Base-by-base conservation (phyloP, 495 filamentous ascomycete genomes). In the Penicillium subrubescens region DNA sequence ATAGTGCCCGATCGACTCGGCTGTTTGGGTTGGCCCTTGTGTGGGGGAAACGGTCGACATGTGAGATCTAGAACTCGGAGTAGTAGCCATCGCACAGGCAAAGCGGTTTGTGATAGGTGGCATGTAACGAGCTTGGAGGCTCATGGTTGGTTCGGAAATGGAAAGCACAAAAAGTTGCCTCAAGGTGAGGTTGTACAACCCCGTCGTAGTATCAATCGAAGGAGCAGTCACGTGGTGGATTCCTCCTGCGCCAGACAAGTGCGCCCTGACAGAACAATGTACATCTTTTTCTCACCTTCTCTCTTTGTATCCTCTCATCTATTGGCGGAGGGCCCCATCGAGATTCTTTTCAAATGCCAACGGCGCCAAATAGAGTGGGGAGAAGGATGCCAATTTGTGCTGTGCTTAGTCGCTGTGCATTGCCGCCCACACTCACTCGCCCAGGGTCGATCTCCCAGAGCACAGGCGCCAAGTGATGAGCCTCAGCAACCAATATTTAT, bases 341-440 rank as follows among this genome's bases (percentile, higher is more conserved):
- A 8, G 33, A 17, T 17, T 31, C 48, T 6, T 14, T 21, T 7
- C 58, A 68, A 21, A 55, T 33, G 57, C 71, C 77, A 79, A 79
- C 77, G 65, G 77, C 75, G 77, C 70, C 66, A 72, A 77, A 58
- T 37, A 35, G 25, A 41, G 44, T 57, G 62, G 34, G 19, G 11
- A 44, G 17, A 57, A 57, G 27, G 65, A 46, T 29, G 37, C 15
- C 52, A 55, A 44, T 48, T 54, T 29, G 52, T 31, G 62, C 69
- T 72, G 60, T 72, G 62, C 56, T 66, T 71, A 70, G 61, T 72
- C 69, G 67, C 70, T 69, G 61, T 64, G 67, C 65, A 64, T 79
- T 77, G 75, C 69, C 75, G 75, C 77, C 71, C 65, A 64, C 57
- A 63, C 57, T 52, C 62, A 58, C 51, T 68, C 65, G 59, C 60